These are phyloP conservation scores for Notholithocarpus densiflorus DNA, from an alignment of 306 rosid species.

Conservation along the genomic window DNA sequence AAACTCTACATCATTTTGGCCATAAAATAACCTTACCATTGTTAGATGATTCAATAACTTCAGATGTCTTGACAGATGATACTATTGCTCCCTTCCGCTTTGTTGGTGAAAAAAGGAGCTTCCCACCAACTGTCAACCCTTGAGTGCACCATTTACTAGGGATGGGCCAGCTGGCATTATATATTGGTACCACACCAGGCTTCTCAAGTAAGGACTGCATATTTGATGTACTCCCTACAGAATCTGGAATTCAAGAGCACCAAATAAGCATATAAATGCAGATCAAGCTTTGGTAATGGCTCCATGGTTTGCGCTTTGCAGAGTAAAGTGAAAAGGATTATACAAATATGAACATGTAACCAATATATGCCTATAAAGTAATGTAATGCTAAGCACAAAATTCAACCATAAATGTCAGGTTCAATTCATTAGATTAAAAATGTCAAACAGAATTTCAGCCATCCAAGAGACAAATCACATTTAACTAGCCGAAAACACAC, in stretches of 20 bases:
- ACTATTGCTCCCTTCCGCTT: conserved; percentile 44
- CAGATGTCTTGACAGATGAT: conserved; percentile 62
- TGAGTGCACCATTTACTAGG: conserved; percentile 36
- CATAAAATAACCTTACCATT: conserved; percentile 45
- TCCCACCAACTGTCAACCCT: conserved; percentile 41
- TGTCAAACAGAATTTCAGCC: background rate
- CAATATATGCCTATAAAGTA: background rate
- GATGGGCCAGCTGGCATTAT: conserved; percentile 34
- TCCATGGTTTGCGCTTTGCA: background rate
- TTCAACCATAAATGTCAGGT: background rate
- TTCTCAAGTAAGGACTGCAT: conserved; percentile 52
- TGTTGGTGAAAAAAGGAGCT: conserved; percentile 32
- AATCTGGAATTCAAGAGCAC: conserved; percentile 45
- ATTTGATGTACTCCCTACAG: conserved; percentile 50
- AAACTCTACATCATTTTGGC: background rate
- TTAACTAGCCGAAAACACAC: background rate
- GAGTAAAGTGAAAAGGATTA: background rate
- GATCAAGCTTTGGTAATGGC: conserved; percentile 1
- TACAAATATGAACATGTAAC: background rate
- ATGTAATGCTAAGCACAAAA: background rate
- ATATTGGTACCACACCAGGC: conserved; percentile 42
- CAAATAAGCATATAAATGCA: conserved; percentile 12
- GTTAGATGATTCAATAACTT: conserved; percentile 42
- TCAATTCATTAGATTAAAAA: background rate
- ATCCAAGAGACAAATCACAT: background rate